Evolutionary conservation across 129 eudicot genomes (phyloP), one percentile per base, ranked within the genome.

Genomic region (Flaveria bidentis): DNA sequence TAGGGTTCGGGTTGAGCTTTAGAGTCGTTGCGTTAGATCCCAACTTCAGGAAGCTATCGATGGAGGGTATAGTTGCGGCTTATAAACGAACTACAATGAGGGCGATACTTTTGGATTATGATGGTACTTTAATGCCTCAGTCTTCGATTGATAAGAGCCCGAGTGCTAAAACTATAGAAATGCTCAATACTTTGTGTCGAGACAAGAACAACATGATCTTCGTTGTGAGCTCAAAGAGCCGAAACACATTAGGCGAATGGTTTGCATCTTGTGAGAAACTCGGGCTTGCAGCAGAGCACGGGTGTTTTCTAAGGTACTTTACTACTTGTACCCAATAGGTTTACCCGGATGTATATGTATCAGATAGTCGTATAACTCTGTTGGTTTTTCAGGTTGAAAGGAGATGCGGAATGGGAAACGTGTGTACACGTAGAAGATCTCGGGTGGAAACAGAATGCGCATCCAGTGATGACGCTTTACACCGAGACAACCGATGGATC

Each of bases 241-340:
- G 85, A 80, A 87, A 84, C 13, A 89, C 93, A 84, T 79, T 92
- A 78, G 84, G 91, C 75, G 75, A 70, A 49, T 87, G 85, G 72
- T 84, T 92, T 77, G 61, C 90, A 66, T 87, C 96, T 30, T 92
- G 97, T 83, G 75, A 51, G 84, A 87, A 83, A 55, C 93, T 92
- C 66, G 97, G 97, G 49, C 87, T 92, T 84, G 97, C 97, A 36
- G 97, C 97, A 16, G 97, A 92, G 86, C 97, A 92, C 86, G 97
- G 97, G 13, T 30, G 82, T 75, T 68, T 75, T 26, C 46, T 53
- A 55, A 18, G 30, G 58, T 67, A 23, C 17, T 5, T 22, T 45
- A 41, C 14, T 22, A 23, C 42, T 60, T 26, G 58, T 4, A 14
- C 53, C 2, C 5, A 9, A 49, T 42, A 1, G 10, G 6, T 44